phyloP scores from a whole-genome alignment of 768 basidiomycete species.

The Lactarius deliciosus region DNA sequence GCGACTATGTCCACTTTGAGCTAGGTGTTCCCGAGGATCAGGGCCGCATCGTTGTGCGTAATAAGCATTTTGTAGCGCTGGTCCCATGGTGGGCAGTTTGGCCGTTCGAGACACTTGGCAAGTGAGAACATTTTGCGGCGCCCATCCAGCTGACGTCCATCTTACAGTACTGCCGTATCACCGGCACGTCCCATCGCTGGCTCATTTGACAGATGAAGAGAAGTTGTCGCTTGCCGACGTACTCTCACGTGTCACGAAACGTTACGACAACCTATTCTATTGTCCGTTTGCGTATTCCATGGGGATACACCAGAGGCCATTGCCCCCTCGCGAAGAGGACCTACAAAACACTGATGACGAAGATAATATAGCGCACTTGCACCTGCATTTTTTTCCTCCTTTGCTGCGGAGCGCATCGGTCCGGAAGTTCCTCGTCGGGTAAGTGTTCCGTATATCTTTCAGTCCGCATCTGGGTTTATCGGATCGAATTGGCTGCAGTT shows the following conservation, averaged over 20 bases:
- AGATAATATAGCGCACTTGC: constrained; percentile 69
- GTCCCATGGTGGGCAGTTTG: constrained; percentile 97
- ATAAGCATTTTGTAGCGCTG: constrained; percentile 76
- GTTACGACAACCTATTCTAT: constrained; percentile 77
- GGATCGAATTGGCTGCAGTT: constrained; percentile 44
- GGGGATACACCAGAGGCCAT: constrained; percentile 87
- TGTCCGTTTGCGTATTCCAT: constrained; percentile 94
- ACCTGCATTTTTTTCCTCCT: constrained; percentile 86
- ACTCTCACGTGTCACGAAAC: constrained; percentile 60
- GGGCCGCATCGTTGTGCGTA: constrained; percentile 66
- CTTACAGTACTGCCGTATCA: constrained; percentile 67
- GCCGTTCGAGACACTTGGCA: constrained; percentile 85
- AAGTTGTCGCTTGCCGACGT: constrained; percentile 62
- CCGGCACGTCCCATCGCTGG: constrained; percentile 74
- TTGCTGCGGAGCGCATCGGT: constrained; percentile 78
- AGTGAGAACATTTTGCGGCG: constrained; percentile 30
- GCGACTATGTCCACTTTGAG: constrained; percentile 77
- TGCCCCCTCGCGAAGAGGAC: constrained; percentile 41
- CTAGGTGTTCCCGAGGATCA: constrained; percentile 41
- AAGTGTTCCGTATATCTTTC: constrained; percentile 32
- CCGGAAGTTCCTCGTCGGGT: constrained; percentile 90
- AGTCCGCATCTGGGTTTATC: not conserved
- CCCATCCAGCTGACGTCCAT: constrained; percentile 14
- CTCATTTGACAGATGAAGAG: constrained; percentile 60
- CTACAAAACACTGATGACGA: constrained; percentile 43